Base-by-base conservation (phyloP, 495 filamentous ascomycete species). In the Penicillium simplicissimum region DNA sequence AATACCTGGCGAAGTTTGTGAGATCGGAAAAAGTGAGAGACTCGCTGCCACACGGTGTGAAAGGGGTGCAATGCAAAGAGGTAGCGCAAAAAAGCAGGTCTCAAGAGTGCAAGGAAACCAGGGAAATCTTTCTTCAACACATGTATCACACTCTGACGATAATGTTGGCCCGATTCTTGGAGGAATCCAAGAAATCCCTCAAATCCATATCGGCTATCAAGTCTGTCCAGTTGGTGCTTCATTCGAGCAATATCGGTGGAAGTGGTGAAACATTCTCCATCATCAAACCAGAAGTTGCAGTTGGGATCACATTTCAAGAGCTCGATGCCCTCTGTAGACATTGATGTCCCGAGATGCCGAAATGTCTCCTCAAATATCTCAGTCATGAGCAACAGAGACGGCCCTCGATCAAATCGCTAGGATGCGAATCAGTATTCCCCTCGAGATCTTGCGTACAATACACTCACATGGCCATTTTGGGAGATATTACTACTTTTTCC, bases 381-480 rank as follows among this genome's bases (percentile, higher is more conserved):
- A 7, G 88, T 87, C 28, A 90, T 85, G 4, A 90, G 75, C 1
- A 90, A 80, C 5, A 90, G 79, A 2, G 87, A 89, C 0, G 88
- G 88, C 0, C 88, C 88, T 77, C 88, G 87, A 69, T 90, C 88
- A 74, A 90, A 90, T 14, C 88, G 84, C 80, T 85, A n/a, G n/a
- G 57, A 14, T 6, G 38, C 21, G 13, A 8, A 17, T 38, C 49
- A 52, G 34, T n/a, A 52, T 4, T 31, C 4, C 1, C 19, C 31
- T 10, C 0, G 19, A 9, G 2, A n/a, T 5, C 25, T 17, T 31
- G 14, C 8, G 25, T 4, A 17, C 1, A 0, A 8, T 15, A 2
- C 3, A 40, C 52, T 55, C 8, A 55, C 52, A 19, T 37, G 28
- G 15, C 52, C 52, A 40, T 55, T n/a, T 1, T 55, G 35, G n/a